These are phyloP conservation scores for Paspalum vaginatum DNA, from an alignment of 176 grass and related monocot genomes.

Conservation along the genomic window DNA sequence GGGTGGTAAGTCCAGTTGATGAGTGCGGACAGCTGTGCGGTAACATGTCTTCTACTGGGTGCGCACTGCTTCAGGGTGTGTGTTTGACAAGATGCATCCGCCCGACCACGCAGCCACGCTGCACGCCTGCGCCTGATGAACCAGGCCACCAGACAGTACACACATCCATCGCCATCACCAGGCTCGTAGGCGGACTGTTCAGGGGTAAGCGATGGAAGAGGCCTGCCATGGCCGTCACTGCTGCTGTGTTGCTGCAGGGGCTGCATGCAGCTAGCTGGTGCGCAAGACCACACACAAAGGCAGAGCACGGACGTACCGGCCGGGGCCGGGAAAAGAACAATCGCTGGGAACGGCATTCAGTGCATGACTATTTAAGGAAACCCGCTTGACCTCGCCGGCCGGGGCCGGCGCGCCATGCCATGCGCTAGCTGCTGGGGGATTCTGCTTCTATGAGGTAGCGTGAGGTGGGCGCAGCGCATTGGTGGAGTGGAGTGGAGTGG, in stretches of 20 bases:
- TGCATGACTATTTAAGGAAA: constrained; percentile 68
- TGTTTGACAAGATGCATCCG: constrained; percentile 51
- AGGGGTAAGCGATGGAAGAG: constrained; percentile 36
- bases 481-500: no score
- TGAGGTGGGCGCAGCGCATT: constrained; percentile 37
- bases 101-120: not conserved
- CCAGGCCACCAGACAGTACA: not conserved
- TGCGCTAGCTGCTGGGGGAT: not conserved
- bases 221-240: constrained; percentile 39
- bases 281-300: constrained; percentile 56
- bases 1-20: no score
- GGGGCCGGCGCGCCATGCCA: not conserved
- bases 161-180: constrained; percentile 14
- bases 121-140: no score
- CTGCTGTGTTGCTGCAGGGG: constrained; percentile 36
- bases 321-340: constrained; percentile 53
- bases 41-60: no score
- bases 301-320: not conserved
- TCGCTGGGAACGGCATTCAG: constrained; percentile 48
- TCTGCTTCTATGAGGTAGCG: not conserved
- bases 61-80: constrained; percentile 32
- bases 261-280: constrained; percentile 31
- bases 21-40: no score
- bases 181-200: constrained; percentile 46
- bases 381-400: constrained; percentile 47